phyloP scores from a whole-genome alignment of 208 protist genomes.

The Acanthamoeba sp. region DNA sequence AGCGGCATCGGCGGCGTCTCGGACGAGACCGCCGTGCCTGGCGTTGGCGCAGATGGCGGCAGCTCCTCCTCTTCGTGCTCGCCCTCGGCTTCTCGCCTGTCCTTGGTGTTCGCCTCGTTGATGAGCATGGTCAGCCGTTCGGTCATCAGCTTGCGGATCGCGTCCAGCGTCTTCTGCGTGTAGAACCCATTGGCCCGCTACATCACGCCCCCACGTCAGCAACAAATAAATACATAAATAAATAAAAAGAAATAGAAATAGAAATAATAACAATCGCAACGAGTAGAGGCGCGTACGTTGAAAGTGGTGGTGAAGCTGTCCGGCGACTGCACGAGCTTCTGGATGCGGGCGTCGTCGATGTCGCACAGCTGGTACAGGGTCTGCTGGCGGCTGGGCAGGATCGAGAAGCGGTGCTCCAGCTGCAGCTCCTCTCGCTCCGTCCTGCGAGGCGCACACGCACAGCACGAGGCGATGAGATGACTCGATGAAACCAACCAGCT shows the following conservation, averaged over 20 bases:
- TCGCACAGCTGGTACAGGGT: slow-evolving; percentile 54
- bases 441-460: not conserved
- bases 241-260: too few relatives aligned
- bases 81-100: not conserved
- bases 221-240: too few relatives aligned
- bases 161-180: not conserved
- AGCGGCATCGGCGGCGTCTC: not conserved
- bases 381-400: slow-evolving; percentile 8
- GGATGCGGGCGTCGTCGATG: slow-evolving; percentile 23
- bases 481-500: too few relatives aligned
- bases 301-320: slow-evolving; percentile 3
- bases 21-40: not conserved
- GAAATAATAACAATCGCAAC: too few relatives aligned
- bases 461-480: too few relatives aligned
- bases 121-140: not conserved
- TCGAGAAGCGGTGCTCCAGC: slow-evolving; percentile 23
- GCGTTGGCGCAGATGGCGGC: not conserved
- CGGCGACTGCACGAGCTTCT: not conserved
- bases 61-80: slow-evolving; percentile 13
- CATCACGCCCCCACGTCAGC: too few relatives aligned
- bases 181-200: slow-evolving; percentile 9
- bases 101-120: not conserved
- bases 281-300: not conserved
- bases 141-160: not conserved
- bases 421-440: not conserved